phyloP scores from a whole-genome alignment of 2,329 filamentous ascomycete species.

The Fusarium annulatum region DNA sequence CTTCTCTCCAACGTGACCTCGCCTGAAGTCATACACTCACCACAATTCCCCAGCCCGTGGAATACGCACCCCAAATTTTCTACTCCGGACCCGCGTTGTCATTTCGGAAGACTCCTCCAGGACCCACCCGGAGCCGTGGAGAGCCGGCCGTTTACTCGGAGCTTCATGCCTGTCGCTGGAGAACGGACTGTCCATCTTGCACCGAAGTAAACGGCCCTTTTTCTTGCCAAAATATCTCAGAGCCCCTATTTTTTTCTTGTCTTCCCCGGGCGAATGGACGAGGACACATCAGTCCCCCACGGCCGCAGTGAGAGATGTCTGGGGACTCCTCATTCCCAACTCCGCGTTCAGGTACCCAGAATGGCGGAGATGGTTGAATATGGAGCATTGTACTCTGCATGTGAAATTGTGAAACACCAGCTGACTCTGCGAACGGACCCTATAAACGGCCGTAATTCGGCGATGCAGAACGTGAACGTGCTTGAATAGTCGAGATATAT shows the following conservation, averaged over 20 bases:
- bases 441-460: conserved; percentile 33
- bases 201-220: conserved; percentile 35
- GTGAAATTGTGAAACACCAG: conserved; percentile 26
- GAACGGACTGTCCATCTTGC: conserved; percentile 26
- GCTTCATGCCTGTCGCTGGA: conserved; percentile 41
- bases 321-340: conserved; percentile 22
- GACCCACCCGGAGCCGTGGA: conserved; percentile 38
- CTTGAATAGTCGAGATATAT: conserved; percentile 16
- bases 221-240: conserved; percentile 28
- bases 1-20: not conserved
- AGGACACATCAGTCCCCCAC: conserved; percentile 1
- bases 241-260: conserved; percentile 11
- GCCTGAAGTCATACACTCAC: conserved; percentile 5
- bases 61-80: not conserved
- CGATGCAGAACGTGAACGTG: conserved; percentile 13
- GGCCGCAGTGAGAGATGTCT: conserved; percentile 18
- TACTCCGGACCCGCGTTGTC: conserved; percentile 29
- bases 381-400: not conserved
- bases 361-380: conserved; percentile 7
- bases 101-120: conserved; percentile 24
- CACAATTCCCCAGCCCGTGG: not conserved
- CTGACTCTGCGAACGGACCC: conserved; percentile 29
- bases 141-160: conserved; percentile 43
- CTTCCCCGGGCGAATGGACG: not conserved
- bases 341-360: not conserved